These are phyloP conservation scores for Juglanconis oblonga DNA, from an alignment of 2,329 filamentous ascomycete genomes.

Conservation along the genomic window DNA sequence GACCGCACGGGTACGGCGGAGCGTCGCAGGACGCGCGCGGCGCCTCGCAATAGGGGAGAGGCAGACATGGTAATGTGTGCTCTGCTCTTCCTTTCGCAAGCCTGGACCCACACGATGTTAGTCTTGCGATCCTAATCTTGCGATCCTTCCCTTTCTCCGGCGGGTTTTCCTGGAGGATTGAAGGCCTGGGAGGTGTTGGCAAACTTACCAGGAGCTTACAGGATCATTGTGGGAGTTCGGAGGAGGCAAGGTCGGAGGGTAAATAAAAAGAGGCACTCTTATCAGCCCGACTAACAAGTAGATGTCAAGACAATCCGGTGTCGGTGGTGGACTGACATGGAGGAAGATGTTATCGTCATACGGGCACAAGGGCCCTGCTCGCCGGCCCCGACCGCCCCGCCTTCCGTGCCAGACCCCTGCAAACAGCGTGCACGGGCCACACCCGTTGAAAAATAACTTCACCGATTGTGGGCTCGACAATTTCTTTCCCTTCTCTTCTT, in stretches of 20 bases:
- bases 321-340: constrained; percentile 16
- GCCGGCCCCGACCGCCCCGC: not conserved
- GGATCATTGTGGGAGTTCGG: constrained; percentile 14
- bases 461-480: not conserved
- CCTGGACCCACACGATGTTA: constrained; percentile 3
- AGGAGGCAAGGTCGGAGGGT: not conserved
- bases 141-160: not conserved
- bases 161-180: not conserved
- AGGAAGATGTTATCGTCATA: constrained; percentile 18
- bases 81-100: constrained; percentile 14
- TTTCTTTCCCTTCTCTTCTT: constrained; percentile 30
- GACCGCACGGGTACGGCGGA: constrained; percentile 31
- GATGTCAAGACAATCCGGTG: constrained; percentile 6
- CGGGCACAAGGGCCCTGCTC: not conserved
- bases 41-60: constrained; percentile 42
- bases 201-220: constrained; percentile 16
- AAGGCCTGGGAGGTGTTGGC: not conserved
- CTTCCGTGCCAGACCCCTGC: not conserved
- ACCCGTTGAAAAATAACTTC: constrained; percentile 6
- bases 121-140: not conserved
- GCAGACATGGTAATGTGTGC: constrained; percentile 41
- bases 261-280: not conserved
- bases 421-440: constrained; percentile 12
- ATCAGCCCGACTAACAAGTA: not conserved
- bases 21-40: constrained; percentile 43